Base-by-base conservation (phyloP, 2,329 filamentous ascomycete species). In the Teratosphaeriaceae sp. region DNA sequence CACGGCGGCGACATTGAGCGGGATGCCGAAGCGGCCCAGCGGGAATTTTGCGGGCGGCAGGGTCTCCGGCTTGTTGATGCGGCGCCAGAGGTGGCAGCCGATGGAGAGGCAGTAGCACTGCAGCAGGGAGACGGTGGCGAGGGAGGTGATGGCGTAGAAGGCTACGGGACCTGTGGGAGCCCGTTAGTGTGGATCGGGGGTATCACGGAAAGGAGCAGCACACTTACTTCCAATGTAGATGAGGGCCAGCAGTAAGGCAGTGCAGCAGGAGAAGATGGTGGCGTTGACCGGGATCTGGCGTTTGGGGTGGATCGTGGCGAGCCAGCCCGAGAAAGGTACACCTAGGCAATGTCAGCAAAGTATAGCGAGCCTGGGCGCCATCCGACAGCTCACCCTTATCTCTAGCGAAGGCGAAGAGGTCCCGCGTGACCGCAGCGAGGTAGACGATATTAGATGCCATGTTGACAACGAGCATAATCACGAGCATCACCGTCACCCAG, bases 261-360 rank as follows among this genome's bases (percentile, higher is more conserved):
- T 73, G 1, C 75, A 75, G 1, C 79, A 66, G 47, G 73, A 71
- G 3, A 72, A 73, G 11, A 45, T 37, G 3, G 20, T 41, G 13
- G 55, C 53, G n/a, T 45, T 38, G 34, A 50, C 40, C 6, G 53
- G 49, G 9, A 56, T 47, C 20, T 46, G 36, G 9, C 42, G 40
- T 8, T 31, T 43, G 9, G 44, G 36, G 20, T 47, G 23, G 5
- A 57, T 51, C 9, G 37, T 44, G 21, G 38, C 57, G 6, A 72
- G 62, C 27, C 61, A 62, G 1, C 49, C 20, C 16, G 53, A 50
- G 43, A 59, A 70, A 0, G 64, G 65, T 16, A 61, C 40, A 5
- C 61, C 64, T 21, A 19, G 19, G 5, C 9, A 22, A 38, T 38
- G 16, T 20, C 11, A 21, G 16, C 13, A 38, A 38, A 12, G n/a